phyloP scores from a whole-genome alignment of 768 basidiomycete genomes.

The Suillus hirtellus region DNA sequence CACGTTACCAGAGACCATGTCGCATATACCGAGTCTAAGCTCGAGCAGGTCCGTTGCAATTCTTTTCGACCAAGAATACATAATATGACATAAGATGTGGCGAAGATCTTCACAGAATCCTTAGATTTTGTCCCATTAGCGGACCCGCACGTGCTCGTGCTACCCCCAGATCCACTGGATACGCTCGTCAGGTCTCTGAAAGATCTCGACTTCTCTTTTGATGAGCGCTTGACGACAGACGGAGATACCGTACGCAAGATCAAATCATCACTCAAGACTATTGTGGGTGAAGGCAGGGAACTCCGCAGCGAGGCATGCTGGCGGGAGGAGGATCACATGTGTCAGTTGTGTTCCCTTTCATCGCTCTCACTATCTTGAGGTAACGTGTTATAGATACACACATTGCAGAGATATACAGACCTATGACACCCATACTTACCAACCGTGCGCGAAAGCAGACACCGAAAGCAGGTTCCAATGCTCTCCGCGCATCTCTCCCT shows the following conservation, averaged over 20 bases:
- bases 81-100: not conserved
- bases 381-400: slow-evolving; percentile 24
- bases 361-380: not conserved
- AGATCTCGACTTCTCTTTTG: slow-evolving; percentile 39
- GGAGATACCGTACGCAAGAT: slow-evolving; percentile 23
- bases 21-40: slow-evolving; percentile 49
- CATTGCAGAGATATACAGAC: slow-evolving; percentile 31
- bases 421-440: slow-evolving; percentile 46
- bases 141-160: slow-evolving; percentile 51
- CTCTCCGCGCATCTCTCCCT: slow-evolving; percentile 28
- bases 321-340: slow-evolving; percentile 32
- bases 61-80: not conserved
- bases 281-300: slow-evolving; percentile 18
- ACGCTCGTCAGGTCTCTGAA: slow-evolving; percentile 37
- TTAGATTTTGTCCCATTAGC: slow-evolving; percentile 45
- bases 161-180: slow-evolving; percentile 59
- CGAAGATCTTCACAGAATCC: slow-evolving; percentile 42
- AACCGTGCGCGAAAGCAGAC: slow-evolving; percentile 48
- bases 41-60: slow-evolving; percentile 40
- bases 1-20: slow-evolving; percentile 60
- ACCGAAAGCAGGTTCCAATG: slow-evolving; percentile 38
- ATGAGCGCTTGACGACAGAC: slow-evolving; percentile 45
- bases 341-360: slow-evolving; percentile 28
- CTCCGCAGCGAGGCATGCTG: slow-evolving; percentile 41
- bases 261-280: slow-evolving; percentile 13